A percentile compares a stretch with the other conserved stretches of the same genome.
phyloP scores from a whole-genome alignment of 2,329 filamentous ascomycete genomes.

The Fusarium sp. region DNA sequence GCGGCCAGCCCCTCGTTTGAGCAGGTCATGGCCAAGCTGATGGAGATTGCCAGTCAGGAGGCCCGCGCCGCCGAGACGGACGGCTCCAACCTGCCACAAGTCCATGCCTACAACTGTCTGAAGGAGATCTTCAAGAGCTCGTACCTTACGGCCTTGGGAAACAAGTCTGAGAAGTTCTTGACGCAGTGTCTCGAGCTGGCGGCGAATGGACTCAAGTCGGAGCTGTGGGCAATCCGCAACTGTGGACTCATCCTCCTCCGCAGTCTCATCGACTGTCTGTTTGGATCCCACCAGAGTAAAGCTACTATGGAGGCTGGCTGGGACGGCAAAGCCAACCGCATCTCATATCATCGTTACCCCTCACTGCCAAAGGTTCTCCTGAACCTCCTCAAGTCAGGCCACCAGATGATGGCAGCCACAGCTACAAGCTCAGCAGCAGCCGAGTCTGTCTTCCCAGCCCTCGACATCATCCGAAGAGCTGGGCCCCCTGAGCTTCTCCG shows the following conservation, averaged over 20 bases:
- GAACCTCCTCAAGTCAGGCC: constrained; percentile 67
- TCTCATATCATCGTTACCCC: constrained; percentile 78
- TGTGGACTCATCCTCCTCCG: constrained; percentile 91
- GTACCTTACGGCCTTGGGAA: constrained; percentile 77
- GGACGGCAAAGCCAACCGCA: constrained; percentile 72
- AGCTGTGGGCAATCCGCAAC: constrained; percentile 94
- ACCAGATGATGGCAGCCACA: constrained; percentile 56
- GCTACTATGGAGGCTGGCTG: constrained; percentile 69
- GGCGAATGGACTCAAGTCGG: constrained; percentile 80
- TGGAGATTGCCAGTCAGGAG: constrained; percentile 66
- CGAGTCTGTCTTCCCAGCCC: constrained; percentile 82
- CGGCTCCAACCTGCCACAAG: constrained; percentile 81
- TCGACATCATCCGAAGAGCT: constrained; percentile 83
- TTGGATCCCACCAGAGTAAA: constrained; percentile 82
- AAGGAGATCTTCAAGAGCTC: constrained; percentile 93
- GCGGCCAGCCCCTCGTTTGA: constrained; percentile 70
- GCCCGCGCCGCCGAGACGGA: constrained; percentile 68
- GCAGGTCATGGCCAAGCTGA: constrained; percentile 72
- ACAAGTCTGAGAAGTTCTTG: constrained; percentile 79
- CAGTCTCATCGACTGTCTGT: constrained; percentile 82
- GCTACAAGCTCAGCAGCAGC: constrained; percentile 56
- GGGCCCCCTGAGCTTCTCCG: constrained; percentile 70
- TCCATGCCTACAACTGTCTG: constrained; percentile 93
- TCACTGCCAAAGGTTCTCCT: constrained; percentile 73
- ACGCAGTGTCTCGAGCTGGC: constrained; percentile 82